Conservation (phyloP, 495 filamentous ascomycete species). For the Evansstolkia leycettana region DNA sequence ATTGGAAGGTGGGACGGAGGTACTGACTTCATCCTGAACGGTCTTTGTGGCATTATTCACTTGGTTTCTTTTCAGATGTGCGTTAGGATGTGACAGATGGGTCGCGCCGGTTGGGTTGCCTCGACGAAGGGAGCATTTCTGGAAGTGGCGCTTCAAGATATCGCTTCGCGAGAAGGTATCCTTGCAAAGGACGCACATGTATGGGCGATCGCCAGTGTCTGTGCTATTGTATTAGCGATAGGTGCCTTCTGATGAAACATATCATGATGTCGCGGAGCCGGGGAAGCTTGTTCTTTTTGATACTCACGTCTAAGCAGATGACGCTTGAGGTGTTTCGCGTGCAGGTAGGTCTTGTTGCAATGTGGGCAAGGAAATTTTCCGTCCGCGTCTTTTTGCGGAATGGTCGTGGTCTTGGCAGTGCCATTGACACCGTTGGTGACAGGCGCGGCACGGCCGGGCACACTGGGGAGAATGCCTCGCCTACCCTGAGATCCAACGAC, state of each 20-base stretch:
- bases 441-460: conserved; percentile 63
- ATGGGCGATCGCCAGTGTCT: conserved; percentile 95
- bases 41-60: conserved; percentile 43
- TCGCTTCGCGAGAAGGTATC: conserved; percentile 98
- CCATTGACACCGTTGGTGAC: conserved; percentile 44
- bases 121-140: conserved; percentile 90
- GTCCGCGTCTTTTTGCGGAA: conserved; percentile 85
- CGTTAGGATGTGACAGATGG: conserved; percentile 84
- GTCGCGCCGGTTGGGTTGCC: conserved; percentile 88
- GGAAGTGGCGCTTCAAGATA: conserved; percentile 96
- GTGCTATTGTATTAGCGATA: conserved; percentile 9
- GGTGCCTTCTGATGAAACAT: conserved; percentile 2
- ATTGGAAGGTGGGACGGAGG: conserved; percentile 29
- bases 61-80: conserved; percentile 68
- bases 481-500: conserved; percentile 89
- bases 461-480: conserved; percentile 79
- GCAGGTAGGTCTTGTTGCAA: conserved; percentile 94
- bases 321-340: conserved; percentile 94
- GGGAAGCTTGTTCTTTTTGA: conserved; percentile 1
- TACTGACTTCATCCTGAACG: conserved; percentile 38
- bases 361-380: conserved; percentile 96
- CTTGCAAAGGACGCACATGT: conserved; percentile 91
- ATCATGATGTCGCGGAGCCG: too few species aligned
- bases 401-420: conserved; percentile 60
- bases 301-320: conserved; percentile 89